A percentile compares a stretch with the other conserved stretches of the same genome.
Conservation (phyloP, 2,329 filamentous ascomycete genomes). For the Proliferodiscus dingleyae region DNA sequence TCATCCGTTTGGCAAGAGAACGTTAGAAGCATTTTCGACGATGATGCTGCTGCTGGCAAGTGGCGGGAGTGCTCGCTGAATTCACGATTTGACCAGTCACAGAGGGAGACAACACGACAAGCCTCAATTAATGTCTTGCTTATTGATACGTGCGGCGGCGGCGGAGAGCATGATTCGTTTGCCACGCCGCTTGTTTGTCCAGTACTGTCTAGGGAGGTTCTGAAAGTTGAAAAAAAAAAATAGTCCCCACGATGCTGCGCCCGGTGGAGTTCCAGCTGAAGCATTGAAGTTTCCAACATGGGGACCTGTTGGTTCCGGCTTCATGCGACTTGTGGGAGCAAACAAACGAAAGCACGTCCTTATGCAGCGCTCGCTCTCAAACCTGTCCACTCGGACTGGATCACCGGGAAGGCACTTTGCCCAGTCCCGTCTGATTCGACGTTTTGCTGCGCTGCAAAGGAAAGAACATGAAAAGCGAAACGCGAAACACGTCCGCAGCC, state of each 20-base stretch:
- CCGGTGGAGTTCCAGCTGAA: conserved; percentile 2
- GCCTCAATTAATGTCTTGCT: not conserved
- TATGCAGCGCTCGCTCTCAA: conserved; percentile 17
- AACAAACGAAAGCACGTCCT: conserved; percentile 8
- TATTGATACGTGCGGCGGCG: conserved; percentile 1
- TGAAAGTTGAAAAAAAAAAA: not conserved
- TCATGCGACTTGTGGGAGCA: conserved; percentile 16
- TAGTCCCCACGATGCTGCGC: conserved; percentile 8
- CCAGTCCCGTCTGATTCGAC: conserved; percentile 12
- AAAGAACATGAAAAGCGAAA: conserved; percentile 16
- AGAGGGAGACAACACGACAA: not conserved
- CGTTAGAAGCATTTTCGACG: too few relatives aligned
- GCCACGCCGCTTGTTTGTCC: conserved; percentile 2
- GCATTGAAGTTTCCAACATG: conserved; percentile 7
- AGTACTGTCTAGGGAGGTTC: not conserved
- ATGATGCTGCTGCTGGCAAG: too few relatives aligned
- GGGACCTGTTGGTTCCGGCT: conserved; percentile 12
- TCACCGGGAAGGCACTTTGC: conserved; percentile 8
- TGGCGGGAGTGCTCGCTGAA: not conserved
- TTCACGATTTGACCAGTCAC: not conserved
- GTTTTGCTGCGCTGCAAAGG: conserved; percentile 6
- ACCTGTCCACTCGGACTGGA: conserved; percentile 10
- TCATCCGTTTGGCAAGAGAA: too few relatives aligned
- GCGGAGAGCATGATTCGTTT: conserved; percentile 3
- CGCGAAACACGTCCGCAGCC: conserved; percentile 23